Base-by-base conservation (phyloP, 306 rosid species). In the Cucurbita argyrosperma region DNA sequence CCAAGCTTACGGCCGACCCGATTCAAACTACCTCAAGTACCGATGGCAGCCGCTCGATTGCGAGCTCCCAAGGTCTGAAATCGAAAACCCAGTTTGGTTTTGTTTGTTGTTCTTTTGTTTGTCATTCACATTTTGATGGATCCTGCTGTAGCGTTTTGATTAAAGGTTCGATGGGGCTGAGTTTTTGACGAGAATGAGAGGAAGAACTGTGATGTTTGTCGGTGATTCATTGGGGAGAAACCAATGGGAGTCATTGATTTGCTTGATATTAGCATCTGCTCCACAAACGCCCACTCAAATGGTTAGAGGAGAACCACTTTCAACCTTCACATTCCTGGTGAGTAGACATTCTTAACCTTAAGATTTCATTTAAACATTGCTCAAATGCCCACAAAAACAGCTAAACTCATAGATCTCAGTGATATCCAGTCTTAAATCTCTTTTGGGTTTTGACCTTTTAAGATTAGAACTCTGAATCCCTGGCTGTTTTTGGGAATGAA, bases 221-320 rank as follows among this genome's bases (percentile, higher is more conserved):
- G 99, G 97, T 4, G 97, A 94, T 51, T 94, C 97, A 4, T 85
- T 94, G 47, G 99, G 97, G 8, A 80, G 88, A 72, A 94, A 94
- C 45, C 99, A 94, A 77, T 91, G 99, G 99, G 85, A 94, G 80
- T 91, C 97, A 30, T 60, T 94, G 85, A 87, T 94, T 35, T 94
- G 99, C 64, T 71, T 94, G 91, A 81, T 88, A 65, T 77, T 76
- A 26, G 76, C 89, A 72, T 78, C 89, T 35, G 90, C 79, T 37
- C 95, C 97, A 39, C 82, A 79, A n/a, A 71, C 90, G 19, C 89
- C 84, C 18, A 88, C 92, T 4, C 91, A 94, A 65, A 78, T 89
- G 77, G 79, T 83, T 62, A 86, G 89, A 69, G 97, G 95, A 67
- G 90, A 79, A 1, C 96, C 95, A 38, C 95, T 94, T 73, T 89